Conservation (phyloP, 2,329 filamentous ascomycete genomes). For the Thermochaetoides dissita region DNA sequence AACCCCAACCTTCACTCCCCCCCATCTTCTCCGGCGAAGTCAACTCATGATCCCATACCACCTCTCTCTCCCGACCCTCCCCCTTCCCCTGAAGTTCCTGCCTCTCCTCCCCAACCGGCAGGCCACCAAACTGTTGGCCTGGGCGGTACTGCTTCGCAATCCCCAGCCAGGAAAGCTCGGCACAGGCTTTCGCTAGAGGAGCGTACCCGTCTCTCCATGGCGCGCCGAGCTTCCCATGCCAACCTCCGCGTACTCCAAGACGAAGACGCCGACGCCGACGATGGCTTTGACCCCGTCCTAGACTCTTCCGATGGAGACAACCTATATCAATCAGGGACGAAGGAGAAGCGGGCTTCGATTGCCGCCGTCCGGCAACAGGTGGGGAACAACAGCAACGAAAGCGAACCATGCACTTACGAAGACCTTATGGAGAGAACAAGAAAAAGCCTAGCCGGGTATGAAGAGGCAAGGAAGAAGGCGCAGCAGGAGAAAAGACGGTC, state of each 20-base stretch:
- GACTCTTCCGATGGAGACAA: too few species aligned
- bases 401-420: constrained; percentile 24
- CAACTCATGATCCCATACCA: constrained; percentile 1
- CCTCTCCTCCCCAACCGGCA: constrained; percentile 20
- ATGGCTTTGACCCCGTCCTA: constrained; percentile 14
- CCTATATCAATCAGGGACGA: too few species aligned
- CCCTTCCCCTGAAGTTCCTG: constrained; percentile 2
- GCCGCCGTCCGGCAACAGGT: too few species aligned
- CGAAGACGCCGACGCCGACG: constrained; percentile 18
- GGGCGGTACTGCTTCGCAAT: constrained; percentile 29
- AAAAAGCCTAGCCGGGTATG: constrained; percentile 48
- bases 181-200: constrained; percentile 56
- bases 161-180: constrained; percentile 40
- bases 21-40: not conserved
- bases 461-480: constrained; percentile 45
- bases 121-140: too few species aligned
- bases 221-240: constrained; percentile 34
- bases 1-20: not conserved
- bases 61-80: constrained; percentile 2
- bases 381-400: not conserved
- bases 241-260: constrained; percentile 8
- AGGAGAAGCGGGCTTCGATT: too few species aligned
- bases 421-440: constrained; percentile 45
- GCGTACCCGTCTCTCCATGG: constrained; percentile 71
- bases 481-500: constrained; percentile 43